These are phyloP conservation scores for Chlorella sp. DNA, from an alignment of 139 green algal species.

Conservation along the genomic window DNA sequence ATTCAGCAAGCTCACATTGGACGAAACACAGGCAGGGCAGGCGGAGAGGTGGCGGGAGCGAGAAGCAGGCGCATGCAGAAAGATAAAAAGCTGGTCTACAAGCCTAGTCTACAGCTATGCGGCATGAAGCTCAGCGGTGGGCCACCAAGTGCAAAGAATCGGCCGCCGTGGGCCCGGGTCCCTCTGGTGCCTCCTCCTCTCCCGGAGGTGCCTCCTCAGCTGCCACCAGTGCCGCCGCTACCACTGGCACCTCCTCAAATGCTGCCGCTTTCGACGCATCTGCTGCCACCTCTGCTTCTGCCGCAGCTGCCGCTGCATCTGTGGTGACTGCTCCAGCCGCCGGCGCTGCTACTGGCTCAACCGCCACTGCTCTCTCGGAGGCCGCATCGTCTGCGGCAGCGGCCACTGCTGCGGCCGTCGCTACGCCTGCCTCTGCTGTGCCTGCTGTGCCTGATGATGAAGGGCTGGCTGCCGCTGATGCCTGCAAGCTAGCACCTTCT, in stretches of 20 bases:
- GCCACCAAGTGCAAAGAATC: constrained; percentile 1
- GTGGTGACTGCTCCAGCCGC: not conserved
- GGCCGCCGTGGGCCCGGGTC: not conserved
- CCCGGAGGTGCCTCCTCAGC: not conserved
- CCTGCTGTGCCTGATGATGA: too few relatives aligned
- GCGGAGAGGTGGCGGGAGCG: too few relatives aligned
- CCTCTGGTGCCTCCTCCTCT: not conserved
- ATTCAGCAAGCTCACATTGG: too few relatives aligned
- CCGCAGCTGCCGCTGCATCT: not conserved
- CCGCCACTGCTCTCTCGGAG: not conserved
- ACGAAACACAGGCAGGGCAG: too few relatives aligned
- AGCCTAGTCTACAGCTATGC: not conserved
- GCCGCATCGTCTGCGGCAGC: not conserved
- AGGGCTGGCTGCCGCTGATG: too few relatives aligned
- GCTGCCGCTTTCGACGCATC: too few relatives aligned
- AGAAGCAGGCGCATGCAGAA: too few relatives aligned
- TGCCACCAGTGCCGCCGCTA: not conserved
- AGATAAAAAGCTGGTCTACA: not conserved
- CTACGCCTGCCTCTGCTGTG: too few relatives aligned
- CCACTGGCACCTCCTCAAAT: not conserved
- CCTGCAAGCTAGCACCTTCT: not conserved
- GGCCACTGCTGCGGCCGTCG: too few relatives aligned
- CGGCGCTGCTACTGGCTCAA: not conserved
- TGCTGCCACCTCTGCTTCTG: not conserved
- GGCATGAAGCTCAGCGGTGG: not conserved